Evolutionary conservation across 768 basidiomycete genomes (phyloP).

Genomic region (Trametes cingulata): DNA sequence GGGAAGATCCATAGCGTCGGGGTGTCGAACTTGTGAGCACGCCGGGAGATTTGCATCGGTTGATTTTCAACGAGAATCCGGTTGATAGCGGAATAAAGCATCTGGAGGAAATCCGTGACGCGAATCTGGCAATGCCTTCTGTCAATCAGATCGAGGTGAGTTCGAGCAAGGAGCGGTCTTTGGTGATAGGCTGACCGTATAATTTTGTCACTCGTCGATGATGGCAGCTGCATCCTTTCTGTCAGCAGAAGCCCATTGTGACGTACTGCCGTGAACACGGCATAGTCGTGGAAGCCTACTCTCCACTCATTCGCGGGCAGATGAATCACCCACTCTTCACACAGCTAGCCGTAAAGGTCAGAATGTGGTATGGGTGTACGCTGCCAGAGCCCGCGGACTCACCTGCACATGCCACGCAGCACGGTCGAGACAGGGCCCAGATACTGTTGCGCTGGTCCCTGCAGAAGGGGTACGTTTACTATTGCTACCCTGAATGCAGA

Average conservation of each 20-base stretch:
- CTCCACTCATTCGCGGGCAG: constrained; percentile 61
- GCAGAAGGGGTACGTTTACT: constrained; percentile 64
- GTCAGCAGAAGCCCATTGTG: constrained; percentile 80
- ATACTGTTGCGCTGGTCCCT: constrained; percentile 89
- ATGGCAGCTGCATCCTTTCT: constrained; percentile 77
- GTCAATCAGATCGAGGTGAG: constrained; percentile 84
- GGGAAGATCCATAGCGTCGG: constrained; percentile 44
- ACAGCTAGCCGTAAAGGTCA: constrained; percentile 51
- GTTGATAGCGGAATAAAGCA: constrained; percentile 62
- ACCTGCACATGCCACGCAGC: constrained; percentile 19
- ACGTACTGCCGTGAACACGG: constrained; percentile 52
- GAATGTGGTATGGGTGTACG: no score
- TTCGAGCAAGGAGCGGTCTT: background rate
- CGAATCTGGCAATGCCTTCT: constrained; percentile 62
- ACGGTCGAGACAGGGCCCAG: constrained; percentile 67
- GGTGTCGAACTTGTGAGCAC: constrained; percentile 50
- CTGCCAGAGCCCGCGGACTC: background rate
- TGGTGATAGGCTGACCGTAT: no score
- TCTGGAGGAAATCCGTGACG: constrained; percentile 68
- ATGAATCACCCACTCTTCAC: constrained; percentile 52
- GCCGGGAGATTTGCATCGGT: background rate
- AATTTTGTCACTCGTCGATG: background rate
- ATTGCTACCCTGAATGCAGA: background rate
- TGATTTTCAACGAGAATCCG: background rate
- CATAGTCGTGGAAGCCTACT: constrained; percentile 47